Evolutionary conservation across 106 monocot genomes (phyloP), one percentile per base, ranked within the genome.

Genomic region (Dioscorea dumetorum): DNA sequence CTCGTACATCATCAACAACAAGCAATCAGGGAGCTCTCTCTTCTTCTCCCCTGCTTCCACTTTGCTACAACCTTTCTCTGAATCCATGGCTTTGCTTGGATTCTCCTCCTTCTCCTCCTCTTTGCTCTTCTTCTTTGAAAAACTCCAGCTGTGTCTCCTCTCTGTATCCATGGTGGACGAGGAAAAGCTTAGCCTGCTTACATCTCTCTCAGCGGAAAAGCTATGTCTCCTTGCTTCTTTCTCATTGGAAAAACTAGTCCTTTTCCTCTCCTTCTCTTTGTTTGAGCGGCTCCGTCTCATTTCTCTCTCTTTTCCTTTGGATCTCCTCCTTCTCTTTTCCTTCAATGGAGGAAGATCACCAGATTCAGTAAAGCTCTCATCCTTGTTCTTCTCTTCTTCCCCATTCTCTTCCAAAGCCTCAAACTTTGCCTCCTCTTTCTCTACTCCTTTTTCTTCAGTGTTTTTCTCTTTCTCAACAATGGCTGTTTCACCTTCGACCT

Each of bases 1-100:
- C 63, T 97, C 95, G 49, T 89, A 97, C 95, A 97, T 92, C 95
- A 97, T 97, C 72, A 92, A 58, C 19, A 97, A 71, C 12, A 97
- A 80, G 71, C 95, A 97, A 50, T 97, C 95, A 10, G 95, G 95
- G 69, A 97, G 50, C 51, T 77, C 82, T 52, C 54, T 57, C 67
- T 24, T 63, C 61, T 71, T 58, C 67, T 22, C 18, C 33, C 32
- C 17, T 20, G 28, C 70, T 34, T 62, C n/a, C 58, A 17, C 33
- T 60, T 60, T 70, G 60, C 28, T 28, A 28, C 50, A 58, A 24
- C 0, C 22, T 68, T n/a, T 70, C 79, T 22, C 21, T 14, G 35
- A 41, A 41, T 41, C 41, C 41, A 41, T 8, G 10, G 41, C 22
- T 20, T 50, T 70, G 15, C 22, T 70, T 59, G 28, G 69, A 22